Percentiles rank a stretch among this genome's conserved stretches.
Conservation (phyloP, 371 early-diverging fungal genomes). For the Amoeboaphelidium occidentale region DNA sequence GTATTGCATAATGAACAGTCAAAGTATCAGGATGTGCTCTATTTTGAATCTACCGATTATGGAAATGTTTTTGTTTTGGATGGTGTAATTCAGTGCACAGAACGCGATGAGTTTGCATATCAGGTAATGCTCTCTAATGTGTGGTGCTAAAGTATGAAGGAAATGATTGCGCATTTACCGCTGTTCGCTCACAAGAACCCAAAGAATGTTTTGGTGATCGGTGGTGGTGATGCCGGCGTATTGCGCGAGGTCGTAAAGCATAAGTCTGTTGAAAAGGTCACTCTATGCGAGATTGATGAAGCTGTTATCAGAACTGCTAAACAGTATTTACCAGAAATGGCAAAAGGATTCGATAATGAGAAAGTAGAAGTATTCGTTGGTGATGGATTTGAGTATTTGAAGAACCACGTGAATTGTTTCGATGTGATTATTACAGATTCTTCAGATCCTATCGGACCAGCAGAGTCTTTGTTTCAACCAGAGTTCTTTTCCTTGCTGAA, state of each 20-base stretch:
- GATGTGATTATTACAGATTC: constrained; percentile 95
- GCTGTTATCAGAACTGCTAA: constrained; percentile 71
- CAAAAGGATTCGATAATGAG: constrained; percentile 74
- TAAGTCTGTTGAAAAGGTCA: constrained; percentile 61
- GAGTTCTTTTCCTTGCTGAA: constrained; percentile 73
- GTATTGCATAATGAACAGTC: constrained; percentile 80
- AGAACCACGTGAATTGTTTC: constrained; percentile 54
- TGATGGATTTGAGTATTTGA: constrained; percentile 78
- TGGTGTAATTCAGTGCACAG: constrained; percentile 88
- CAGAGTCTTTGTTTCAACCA: constrained; percentile 71
- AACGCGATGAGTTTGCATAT: constrained; percentile 89
- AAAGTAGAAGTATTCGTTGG: constrained; percentile 79
- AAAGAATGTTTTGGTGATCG: constrained; percentile 83
- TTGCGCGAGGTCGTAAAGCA: constrained; percentile 91
- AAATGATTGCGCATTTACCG: constrained; percentile 91
- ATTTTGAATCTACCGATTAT: constrained; percentile 73
- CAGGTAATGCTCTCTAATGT: too few species aligned
- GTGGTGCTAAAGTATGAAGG: constrained; percentile 48
- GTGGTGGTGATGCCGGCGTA: constrained; percentile 96
- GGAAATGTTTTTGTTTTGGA: constrained; percentile 90
- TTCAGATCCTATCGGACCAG: constrained; percentile 93
- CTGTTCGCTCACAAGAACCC: constrained; percentile 86
- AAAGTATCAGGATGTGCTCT: constrained; percentile 82
- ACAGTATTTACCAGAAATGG: constrained; percentile 73
- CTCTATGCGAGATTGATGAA: constrained; percentile 88